Evolutionary conservation across 768 basidiomycete genomes (phyloP), one percentile per base, ranked within the genome.

Genomic region (Kwoniella newhampshirensis): DNA sequence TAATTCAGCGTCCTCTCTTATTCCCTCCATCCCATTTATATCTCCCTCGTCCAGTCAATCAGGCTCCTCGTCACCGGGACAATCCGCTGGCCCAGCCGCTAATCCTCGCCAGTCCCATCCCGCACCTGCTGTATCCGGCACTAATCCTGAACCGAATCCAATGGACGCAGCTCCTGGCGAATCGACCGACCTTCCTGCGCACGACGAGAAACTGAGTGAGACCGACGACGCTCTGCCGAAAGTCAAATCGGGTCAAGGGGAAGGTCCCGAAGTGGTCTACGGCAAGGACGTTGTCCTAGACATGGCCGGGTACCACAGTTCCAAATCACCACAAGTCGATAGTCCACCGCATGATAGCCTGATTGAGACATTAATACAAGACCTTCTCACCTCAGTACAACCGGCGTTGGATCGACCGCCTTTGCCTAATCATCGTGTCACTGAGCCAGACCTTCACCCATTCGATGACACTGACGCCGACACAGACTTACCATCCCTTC

Each of bases 201-300:
- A 47, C 13, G 50, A 69, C 51, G 47, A 54, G 41, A 60, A 47
- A 54, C 35, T 66, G 25, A 49, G 60, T 11, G 46, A 63, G 18
- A 53, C 54, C 2, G 85, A 85, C 60, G 82, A 82, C 30, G 79
- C 81, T 3, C 74, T 88, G 25, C 79, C 80, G 0, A 77, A 79
- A 41, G 70, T 79, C 3, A 67, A 80, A 15, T 72, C 70, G 49
- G 76, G 78, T 39, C 76, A 81, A 40, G 78, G 79, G 41, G 78
- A 81, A 54, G 78, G 79, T 53, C 83, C 86, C 23, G 80, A 81
- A 15, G 81, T 88, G 1, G 79, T 84, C 45, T 89, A 89, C 63
- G 83, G 82, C 28, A 78, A 82, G 41, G 89, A 86, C 62, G 80
- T 92, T 45, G 86, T 88, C 15, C 80, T 93, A 28, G 91, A 96